A percentile compares a stretch with the other conserved stretches of the same genome.
Conservation (phyloP, 495 filamentous ascomycete genomes). For the Hypoxylon perforatum region DNA sequence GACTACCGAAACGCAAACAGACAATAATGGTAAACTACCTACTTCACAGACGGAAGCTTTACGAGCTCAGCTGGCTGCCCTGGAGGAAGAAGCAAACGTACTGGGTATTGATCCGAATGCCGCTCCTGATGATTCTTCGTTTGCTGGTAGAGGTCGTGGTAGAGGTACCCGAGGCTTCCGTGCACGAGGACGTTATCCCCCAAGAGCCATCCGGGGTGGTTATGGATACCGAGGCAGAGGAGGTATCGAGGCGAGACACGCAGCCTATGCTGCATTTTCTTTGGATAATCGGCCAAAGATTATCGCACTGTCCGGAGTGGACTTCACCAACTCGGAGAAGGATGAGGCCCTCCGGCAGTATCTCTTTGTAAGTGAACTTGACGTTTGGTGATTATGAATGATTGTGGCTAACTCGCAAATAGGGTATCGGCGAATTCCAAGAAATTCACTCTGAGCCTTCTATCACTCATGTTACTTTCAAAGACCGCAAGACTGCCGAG, state of each 20-base stretch:
- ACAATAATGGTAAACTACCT: conserved; percentile 38
- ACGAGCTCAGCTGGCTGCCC: conserved; percentile 79
- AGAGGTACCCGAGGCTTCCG: conserved; percentile 50
- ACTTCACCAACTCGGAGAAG: conserved; percentile 70
- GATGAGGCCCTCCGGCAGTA: conserved; percentile 89
- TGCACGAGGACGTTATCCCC: conserved; percentile 59
- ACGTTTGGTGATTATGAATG: not conserved
- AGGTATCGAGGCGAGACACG: conserved; percentile 55
- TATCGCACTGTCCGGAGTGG: conserved; percentile 76
- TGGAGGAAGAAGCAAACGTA: conserved; percentile 86
- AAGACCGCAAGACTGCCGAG: conserved; percentile 89
- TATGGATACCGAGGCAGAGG: conserved; percentile 70
- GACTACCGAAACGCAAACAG: conserved; percentile 14
- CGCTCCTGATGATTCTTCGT: conserved; percentile 55
- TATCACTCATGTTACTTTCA: conserved; percentile 78
- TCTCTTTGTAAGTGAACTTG: conserved; percentile 74
- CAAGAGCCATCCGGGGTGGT: conserved; percentile 59
- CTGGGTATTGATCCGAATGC: conserved; percentile 76
- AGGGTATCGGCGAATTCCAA: conserved; percentile 88
- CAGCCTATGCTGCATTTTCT: conserved; percentile 73
- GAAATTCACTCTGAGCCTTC: conserved; percentile 74
- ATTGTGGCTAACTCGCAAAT: conserved; percentile 35
- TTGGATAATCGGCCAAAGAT: conserved; percentile 89
- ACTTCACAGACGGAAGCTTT: conserved; percentile 64
- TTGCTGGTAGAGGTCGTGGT: conserved; percentile 45